Evolutionary conservation across 768 basidiomycete species (phyloP), one percentile per base, ranked within the genome.

Genomic region (Lactarius evosmus): DNA sequence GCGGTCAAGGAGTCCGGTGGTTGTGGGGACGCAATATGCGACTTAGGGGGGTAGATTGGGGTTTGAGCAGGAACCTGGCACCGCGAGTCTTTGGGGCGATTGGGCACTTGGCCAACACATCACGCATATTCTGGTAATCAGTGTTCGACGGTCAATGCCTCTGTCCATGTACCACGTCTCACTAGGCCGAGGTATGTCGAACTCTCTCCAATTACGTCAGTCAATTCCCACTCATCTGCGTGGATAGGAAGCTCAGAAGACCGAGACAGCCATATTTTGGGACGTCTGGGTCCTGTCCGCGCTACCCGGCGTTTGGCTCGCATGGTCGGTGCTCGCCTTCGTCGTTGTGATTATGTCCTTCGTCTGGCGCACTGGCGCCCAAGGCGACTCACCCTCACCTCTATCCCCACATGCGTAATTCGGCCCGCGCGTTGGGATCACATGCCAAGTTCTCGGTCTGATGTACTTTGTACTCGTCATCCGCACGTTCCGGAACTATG

Each of bases 291-390:
- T 88, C 1, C 65, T 88, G 22, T 76, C 88, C 32, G 83, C 86
- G 0, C 80, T 86, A 77, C 89, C 89, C 0, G 83, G 81, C 0
- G 74, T 89, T 11, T 90, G 87, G 85, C 81, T 89, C 62, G 81
- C 87, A 7, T 91, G 87, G 87, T 84, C 89, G 0, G 85, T 91
- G 80, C 76, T 88, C 5, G 77, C 84, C 58, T 89, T 89, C 72
- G 72, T 86, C 64, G 69, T 78, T 3, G 77, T 85, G 14, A 86
- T 91, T 67, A 76, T 88, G 34, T 79, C 84, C 7, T 91, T 82
- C 66, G 79, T 88, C 57, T 89, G 87, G 88, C 78, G 84, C 46
- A 81, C 81, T 0, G 87, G 86, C 17, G 79, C 83, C 0, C 74
- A 75, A 1, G 41, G 72, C 14, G 82, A 87, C 51, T 69, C 71